These are phyloP conservation scores for Calocera cornea DNA, from an alignment of 768 basidiomycete genomes.

Conservation along the genomic window DNA sequence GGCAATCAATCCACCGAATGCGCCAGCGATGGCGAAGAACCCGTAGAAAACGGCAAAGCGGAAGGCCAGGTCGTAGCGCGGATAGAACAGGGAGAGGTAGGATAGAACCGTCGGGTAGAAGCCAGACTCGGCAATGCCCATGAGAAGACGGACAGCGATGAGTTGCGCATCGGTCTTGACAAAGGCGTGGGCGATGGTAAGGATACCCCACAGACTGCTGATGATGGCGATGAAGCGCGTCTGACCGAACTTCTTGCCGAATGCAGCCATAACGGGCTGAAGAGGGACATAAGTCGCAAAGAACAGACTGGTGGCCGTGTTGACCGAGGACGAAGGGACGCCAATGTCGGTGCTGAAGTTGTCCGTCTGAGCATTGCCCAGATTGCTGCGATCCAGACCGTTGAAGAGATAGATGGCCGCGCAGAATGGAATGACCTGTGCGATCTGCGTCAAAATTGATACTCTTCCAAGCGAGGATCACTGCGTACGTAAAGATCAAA, in stretches of 20 bases:
- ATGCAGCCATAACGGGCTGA: not conserved
- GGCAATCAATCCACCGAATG: not conserved
- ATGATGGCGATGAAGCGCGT: not conserved
- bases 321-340: slow-evolving; percentile 11
- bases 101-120: not conserved
- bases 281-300: slow-evolving; percentile 11
- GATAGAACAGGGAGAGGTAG: not conserved
- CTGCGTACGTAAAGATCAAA: not conserved
- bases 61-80: not conserved
- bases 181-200: not conserved
- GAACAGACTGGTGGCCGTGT: slow-evolving; percentile 11
- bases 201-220: not conserved
- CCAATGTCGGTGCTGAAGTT: slow-evolving; percentile 11
- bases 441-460: not conserved
- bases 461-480: not conserved
- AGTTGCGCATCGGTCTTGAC: slow-evolving; percentile 1
- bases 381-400: slow-evolving; percentile 11
- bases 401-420: slow-evolving; percentile 12
- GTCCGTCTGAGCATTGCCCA: slow-evolving; percentile 14
- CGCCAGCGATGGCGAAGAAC: not conserved
- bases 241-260: not conserved
- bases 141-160: not conserved
- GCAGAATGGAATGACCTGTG: slow-evolving; percentile 8
- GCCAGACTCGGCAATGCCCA: not conserved
- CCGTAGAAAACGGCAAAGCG: slow-evolving; percentile 3